Percentiles rank a stretch among this genome's conserved stretches.
These are phyloP conservation scores for Casuarina cunninghamiana DNA, from an alignment of 306 rosid genomes.

Conservation along the genomic window DNA sequence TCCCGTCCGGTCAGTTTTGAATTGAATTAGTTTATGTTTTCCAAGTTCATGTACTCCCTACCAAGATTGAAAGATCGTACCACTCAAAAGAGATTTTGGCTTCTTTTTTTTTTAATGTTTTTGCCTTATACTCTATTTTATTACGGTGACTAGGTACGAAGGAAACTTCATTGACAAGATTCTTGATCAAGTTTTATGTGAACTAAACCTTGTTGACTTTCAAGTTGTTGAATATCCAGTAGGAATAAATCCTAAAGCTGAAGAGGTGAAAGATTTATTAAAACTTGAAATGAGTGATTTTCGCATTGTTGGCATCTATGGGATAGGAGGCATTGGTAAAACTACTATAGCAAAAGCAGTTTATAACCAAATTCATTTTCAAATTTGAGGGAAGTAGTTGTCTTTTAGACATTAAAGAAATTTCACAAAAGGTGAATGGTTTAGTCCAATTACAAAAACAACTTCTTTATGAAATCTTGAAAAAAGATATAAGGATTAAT, in stretches of 20 bases:
- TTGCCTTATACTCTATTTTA: background rate
- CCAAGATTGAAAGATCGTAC: too few relatives aligned
- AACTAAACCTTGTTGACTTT: conserved; percentile 2
- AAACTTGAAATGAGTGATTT: background rate
- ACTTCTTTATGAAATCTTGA: conserved; percentile 22
- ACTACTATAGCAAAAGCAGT: conserved; percentile 29
- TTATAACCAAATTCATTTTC: conserved; percentile 7
- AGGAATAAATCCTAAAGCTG: conserved; percentile 1
- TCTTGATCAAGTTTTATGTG: background rate
- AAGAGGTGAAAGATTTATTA: background rate
- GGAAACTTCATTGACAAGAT: conserved; percentile 12
- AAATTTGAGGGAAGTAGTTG: conserved; percentile 2
- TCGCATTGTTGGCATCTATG: conserved; percentile 11
- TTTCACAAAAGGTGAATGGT: background rate
- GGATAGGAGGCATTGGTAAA: conserved; percentile 32
- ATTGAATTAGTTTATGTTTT: too few relatives aligned
- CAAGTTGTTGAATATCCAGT: conserved; percentile 13
- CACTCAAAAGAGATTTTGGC: too few relatives aligned
- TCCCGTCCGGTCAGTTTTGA: too few relatives aligned
- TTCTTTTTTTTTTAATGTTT: too few relatives aligned
- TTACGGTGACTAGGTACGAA: conserved; percentile 6
- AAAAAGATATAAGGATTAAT: background rate
- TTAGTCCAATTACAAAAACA: conserved; percentile 14
- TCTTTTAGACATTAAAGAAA: conserved; percentile 16
- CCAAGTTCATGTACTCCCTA: too few relatives aligned